phyloP scores from a whole-genome alignment of 2,329 filamentous ascomycete genomes.

The Fusarium decemcellulare region DNA sequence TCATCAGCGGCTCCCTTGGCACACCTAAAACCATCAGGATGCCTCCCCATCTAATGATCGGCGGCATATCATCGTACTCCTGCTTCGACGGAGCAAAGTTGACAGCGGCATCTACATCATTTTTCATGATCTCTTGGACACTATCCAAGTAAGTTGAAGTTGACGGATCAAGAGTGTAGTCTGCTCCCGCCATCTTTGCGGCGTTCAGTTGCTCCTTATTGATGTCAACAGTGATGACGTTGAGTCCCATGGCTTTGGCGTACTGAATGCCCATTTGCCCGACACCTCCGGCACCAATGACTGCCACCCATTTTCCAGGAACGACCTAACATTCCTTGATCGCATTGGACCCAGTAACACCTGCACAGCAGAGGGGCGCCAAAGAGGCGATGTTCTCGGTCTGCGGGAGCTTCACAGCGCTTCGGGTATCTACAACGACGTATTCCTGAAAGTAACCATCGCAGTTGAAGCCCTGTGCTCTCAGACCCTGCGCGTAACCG shows the following conservation, averaged over 20 bases:
- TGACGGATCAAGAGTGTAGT: neutral
- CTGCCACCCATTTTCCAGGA: neutral
- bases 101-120: conserved; percentile 1
- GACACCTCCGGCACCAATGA: conserved; percentile 2
- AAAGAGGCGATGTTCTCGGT: neutral
- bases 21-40: conserved; percentile 7
- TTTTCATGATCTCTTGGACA: neutral
- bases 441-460: conserved; percentile 9
- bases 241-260: conserved; percentile 12
- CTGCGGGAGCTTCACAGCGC: neutral
- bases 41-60: conserved; percentile 1
- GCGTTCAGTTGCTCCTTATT: neutral
- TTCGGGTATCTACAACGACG: neutral
- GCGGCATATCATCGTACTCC: neutral
- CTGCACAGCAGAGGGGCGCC: conserved; percentile 1
- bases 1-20: neutral
- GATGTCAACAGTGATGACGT: conserved; percentile 1
- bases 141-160: neutral
- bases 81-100: neutral
- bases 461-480: conserved; percentile 4
- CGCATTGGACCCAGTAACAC: conserved; percentile 5
- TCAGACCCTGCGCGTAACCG: neutral
- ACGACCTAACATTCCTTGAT: neutral
- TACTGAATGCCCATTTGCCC: conserved; percentile 4
- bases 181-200: neutral